Conservation (phyloP, 176 grass and related monocot genomes). For the Avena atlantica region DNA sequence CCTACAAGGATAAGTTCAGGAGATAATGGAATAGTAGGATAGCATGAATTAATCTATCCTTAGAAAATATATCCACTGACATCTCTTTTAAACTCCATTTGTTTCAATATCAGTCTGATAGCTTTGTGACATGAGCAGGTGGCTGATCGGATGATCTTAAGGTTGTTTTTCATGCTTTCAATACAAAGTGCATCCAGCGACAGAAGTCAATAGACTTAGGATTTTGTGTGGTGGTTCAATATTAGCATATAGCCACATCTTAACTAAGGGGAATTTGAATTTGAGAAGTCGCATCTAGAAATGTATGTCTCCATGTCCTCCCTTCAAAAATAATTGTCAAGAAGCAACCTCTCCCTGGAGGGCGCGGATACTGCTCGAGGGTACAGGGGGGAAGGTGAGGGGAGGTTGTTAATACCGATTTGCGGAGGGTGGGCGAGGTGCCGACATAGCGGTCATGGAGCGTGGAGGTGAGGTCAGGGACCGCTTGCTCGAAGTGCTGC, state of each 20-base stretch:
- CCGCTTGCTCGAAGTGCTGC: constrained; percentile 75
- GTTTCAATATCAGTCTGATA: background rate
- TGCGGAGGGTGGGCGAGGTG: constrained; percentile 60
- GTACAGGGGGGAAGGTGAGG: background rate
- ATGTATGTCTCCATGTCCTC: too few species aligned
- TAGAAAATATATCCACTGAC: too few species aligned
- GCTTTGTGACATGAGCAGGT: background rate
- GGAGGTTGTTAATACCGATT: constrained; percentile 53
- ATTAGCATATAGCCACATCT: too few species aligned
- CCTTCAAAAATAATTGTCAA: too few species aligned
- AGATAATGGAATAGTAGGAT: too few species aligned
- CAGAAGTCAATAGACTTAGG: background rate
- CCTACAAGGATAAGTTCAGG: background rate
- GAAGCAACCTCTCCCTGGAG: too few species aligned
- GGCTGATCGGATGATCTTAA: background rate
- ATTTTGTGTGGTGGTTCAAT: too few species aligned
- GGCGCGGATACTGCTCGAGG: background rate
- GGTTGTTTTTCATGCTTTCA: background rate
- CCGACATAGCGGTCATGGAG: constrained; percentile 52
- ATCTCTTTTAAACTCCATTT: too few species aligned
- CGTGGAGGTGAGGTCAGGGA: constrained; percentile 57
- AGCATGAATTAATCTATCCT: too few species aligned
- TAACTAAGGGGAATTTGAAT: too few species aligned
- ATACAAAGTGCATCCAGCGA: too few species aligned
- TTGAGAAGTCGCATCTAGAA: too few species aligned